A percentile compares a stretch with the other conserved stretches of the same genome.
Conservation (phyloP, 257 asterid genomes). For the Jasminum sambac region DNA sequence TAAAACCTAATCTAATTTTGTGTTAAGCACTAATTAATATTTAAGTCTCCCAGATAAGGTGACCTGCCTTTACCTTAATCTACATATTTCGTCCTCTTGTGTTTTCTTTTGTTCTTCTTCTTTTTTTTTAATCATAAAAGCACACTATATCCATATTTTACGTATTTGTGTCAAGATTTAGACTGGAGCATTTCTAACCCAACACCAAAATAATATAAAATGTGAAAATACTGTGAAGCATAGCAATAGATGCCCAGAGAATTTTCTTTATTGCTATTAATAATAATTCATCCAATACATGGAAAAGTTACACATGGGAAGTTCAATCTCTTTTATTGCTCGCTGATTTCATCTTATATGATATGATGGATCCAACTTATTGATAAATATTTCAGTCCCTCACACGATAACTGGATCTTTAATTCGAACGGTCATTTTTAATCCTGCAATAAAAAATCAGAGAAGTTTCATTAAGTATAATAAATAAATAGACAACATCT, state of each 20-base stretch:
- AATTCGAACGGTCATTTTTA: conserved; percentile 7
- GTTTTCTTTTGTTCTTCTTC: too few species aligned
- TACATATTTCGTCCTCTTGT: neutral
- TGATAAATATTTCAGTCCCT: neutral
- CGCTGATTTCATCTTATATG: too few species aligned
- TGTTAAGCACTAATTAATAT: neutral
- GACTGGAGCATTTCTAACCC: too few species aligned
- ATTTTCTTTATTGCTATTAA: neutral
- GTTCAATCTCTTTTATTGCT: neutral
- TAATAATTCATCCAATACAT: neutral
- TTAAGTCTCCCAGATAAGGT: neutral
- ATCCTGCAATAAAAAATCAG: conserved; percentile 17
- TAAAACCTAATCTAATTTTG: neutral
- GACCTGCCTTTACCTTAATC: neutral
- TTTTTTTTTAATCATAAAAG: too few species aligned
- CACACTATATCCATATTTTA: too few species aligned
- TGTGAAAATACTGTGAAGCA: neutral
- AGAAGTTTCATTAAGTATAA: too few species aligned
- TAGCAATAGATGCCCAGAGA: neutral
- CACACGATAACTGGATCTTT: neutral
- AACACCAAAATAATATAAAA: too few species aligned
- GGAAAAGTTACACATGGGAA: neutral
- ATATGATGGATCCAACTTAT: neutral
- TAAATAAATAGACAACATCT: too few species aligned
- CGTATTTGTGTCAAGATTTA: too few species aligned